phyloP scores from a whole-genome alignment of 2,329 filamentous ascomycete genomes.

The Trichoderma sp. region DNA sequence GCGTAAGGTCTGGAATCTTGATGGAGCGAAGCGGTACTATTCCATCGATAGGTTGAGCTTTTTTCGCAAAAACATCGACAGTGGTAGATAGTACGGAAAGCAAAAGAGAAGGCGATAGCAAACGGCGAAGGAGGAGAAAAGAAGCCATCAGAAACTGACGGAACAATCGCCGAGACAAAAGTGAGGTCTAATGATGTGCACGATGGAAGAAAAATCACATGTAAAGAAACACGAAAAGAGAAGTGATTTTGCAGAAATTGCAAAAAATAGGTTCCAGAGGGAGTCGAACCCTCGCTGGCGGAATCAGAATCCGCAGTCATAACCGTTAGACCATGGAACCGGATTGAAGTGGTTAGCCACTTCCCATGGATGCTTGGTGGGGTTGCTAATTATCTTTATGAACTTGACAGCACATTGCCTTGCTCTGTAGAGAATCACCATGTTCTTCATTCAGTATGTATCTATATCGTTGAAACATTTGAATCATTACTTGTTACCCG shows the following conservation, averaged over 20 bases:
- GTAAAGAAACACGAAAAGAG: neutral
- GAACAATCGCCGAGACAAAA: neutral
- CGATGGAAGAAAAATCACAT: too few relatives aligned
- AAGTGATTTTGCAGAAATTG: neutral
- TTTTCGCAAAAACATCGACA: too few relatives aligned
- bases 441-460: too few relatives aligned
- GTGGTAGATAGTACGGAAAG: too few relatives aligned
- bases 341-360: slow-evolving; percentile 20
- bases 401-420: neutral
- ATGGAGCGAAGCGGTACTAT: neutral
- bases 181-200: neutral
- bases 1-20: neutral
- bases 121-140: too few relatives aligned
- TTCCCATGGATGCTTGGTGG: slow-evolving; percentile 15
- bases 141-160: too few relatives aligned
- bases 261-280: slow-evolving; percentile 25
- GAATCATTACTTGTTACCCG: neutral
- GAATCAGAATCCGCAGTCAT: slow-evolving; percentile 32
- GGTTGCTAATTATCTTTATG: neutral
- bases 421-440: too few relatives aligned
- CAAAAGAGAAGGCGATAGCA: too few relatives aligned
- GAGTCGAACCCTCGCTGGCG: slow-evolving; percentile 31
- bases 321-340: slow-evolving; percentile 31
- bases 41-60: neutral
- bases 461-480: too few relatives aligned